Evolutionary conservation across 352 stramenopile genomes (phyloP).

Genomic region (Phytophthora colocasiae): DNA sequence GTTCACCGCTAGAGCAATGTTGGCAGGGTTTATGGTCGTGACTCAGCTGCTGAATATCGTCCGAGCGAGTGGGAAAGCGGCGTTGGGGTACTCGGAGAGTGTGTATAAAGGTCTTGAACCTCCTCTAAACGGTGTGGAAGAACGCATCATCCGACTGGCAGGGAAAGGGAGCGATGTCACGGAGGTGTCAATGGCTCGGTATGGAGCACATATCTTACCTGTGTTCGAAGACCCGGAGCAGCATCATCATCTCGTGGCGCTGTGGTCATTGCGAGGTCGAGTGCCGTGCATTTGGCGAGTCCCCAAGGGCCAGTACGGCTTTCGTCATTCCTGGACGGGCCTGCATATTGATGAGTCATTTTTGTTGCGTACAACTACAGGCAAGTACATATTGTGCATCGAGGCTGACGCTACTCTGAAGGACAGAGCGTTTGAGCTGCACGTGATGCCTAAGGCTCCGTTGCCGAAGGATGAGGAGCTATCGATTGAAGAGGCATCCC

Average conservation of each 20-base stretch:
- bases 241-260: constrained; percentile 54
- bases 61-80: constrained; percentile 49
- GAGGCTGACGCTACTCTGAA: constrained; percentile 65
- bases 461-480: constrained; percentile 42
- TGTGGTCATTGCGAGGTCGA: constrained; percentile 62
- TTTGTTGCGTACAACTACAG: constrained; percentile 67
- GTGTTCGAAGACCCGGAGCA: constrained; percentile 61
- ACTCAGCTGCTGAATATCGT: constrained; percentile 74
- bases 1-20: constrained; percentile 56
- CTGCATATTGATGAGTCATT: constrained; percentile 58
- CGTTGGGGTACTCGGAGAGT: constrained; percentile 54
- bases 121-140: constrained; percentile 55
- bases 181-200: constrained; percentile 70
- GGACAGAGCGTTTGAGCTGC: constrained; percentile 58
- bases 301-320: constrained; percentile 56
- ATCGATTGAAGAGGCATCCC: constrained; percentile 67
- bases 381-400: constrained; percentile 71
- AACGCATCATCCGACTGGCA: constrained; percentile 68
- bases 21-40: constrained; percentile 72
- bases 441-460: constrained; percentile 29
- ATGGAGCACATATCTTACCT: constrained; percentile 69
- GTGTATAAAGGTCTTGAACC: constrained; percentile 61
- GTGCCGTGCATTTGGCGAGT: constrained; percentile 70
- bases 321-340: constrained; percentile 64
- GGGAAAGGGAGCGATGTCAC: constrained; percentile 67